Evolutionary conservation across 441 rosid genomes (phyloP), one percentile per base, ranked within the genome.

Genomic region (Populus trichocarpa): DNA sequence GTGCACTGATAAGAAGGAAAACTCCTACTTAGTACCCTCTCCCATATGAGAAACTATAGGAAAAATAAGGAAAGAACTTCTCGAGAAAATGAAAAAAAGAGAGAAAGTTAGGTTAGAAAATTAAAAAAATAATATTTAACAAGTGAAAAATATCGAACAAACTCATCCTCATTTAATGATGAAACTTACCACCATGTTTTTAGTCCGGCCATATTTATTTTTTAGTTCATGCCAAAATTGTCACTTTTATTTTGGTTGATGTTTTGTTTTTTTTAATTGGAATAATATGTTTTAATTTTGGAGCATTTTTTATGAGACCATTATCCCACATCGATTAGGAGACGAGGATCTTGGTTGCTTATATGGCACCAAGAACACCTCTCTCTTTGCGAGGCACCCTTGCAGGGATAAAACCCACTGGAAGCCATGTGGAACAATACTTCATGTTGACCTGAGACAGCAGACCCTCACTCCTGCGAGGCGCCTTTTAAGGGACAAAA

Each of bases 321-420:
- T 40, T 40, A 40, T 40, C 0, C 0, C 0, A 40, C 0, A 10
- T 40, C 0, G 1, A 1, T 40, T 40, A 40, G 0, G 0, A 40
- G 0, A 40, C 4, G 0, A 2, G 0, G 0, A 1, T 0, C 46
- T 10, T 40, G 13, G 0, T 40, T 10, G 4, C 46, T 40, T 40
- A 30, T 30, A 30, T 30, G 5, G 32, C 4, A 30, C 4, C 4
- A 30, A 30, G 4, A 0, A 3, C 32, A 30, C 4, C 5, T 30
- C 4, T 30, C 4, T 30, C 32, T 0, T 30, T 30, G 32, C 5
- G 0, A 30, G 32, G 32, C 32, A 30, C 3, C 32, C 32, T 30
- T 30, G 3, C 32, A 30, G 5, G 32, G 4, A 30, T 30, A 30
- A 30, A 30, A 30, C 32, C 5, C 32, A 30, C 3, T 30, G 32